These are phyloP conservation scores for Venturia aucupariae DNA, from an alignment of 2,329 filamentous ascomycete species.

Conservation along the genomic window DNA sequence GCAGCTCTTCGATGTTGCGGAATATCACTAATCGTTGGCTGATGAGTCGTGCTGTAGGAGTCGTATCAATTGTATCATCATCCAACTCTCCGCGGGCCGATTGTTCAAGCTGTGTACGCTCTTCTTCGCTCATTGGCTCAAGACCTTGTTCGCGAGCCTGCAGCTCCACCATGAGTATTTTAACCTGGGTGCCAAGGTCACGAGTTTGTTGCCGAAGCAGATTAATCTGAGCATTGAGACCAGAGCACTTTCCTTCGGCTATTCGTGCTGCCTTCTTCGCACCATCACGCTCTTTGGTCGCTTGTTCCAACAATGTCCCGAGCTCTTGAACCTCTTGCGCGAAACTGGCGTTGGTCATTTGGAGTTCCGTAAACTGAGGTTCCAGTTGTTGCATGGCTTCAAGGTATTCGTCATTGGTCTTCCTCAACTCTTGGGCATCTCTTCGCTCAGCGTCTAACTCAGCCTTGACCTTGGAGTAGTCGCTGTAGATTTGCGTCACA, in stretches of 20 bases:
- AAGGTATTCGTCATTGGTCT: slow-evolving; percentile 78
- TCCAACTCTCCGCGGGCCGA: slow-evolving; percentile 67
- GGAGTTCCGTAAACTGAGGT: slow-evolving; percentile 80
- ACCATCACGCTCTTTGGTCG: slow-evolving; percentile 68
- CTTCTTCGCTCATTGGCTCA: slow-evolving; percentile 59
- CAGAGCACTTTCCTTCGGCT: slow-evolving; percentile 62
- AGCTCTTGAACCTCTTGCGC: slow-evolving; percentile 67
- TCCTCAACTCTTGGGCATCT: slow-evolving; percentile 62
- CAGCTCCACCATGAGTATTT: slow-evolving; percentile 80
- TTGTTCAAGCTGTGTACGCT: slow-evolving; percentile 66
- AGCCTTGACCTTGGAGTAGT: slow-evolving; percentile 56
- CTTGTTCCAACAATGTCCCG: slow-evolving; percentile 73
- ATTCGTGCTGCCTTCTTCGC: slow-evolving; percentile 72
- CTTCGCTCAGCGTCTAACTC: slow-evolving; percentile 66
- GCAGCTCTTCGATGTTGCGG: slow-evolving; percentile 73
- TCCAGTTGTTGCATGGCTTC: slow-evolving; percentile 74
- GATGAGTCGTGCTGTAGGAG: slow-evolving; percentile 80
- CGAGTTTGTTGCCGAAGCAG: slow-evolving; percentile 80
- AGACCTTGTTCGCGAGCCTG: slow-evolving; percentile 73
- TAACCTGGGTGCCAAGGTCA: slow-evolving; percentile 82
- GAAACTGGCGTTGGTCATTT: slow-evolving; percentile 69
- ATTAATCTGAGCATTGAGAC: slow-evolving; percentile 55
- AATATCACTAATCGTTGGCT: slow-evolving; percentile 84
- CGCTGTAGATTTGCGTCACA: slow-evolving; percentile 54
- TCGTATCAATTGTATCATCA: slow-evolving; percentile 54